Evolutionary conservation across 2,329 filamentous ascomycete genomes (phyloP).

Genomic region (Dactylella cylindrospora): DNA sequence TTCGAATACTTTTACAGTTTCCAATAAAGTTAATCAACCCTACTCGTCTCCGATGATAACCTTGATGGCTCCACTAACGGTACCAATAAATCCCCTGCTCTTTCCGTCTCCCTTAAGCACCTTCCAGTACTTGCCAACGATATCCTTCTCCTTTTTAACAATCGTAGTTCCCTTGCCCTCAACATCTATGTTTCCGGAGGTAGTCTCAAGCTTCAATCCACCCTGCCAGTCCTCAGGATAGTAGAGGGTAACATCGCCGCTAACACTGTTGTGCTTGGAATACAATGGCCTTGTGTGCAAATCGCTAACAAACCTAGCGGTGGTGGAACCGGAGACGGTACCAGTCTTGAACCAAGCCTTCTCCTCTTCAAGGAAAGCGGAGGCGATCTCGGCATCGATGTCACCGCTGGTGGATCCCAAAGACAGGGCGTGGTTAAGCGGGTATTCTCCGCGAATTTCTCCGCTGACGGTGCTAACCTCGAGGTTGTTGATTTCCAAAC

Average conservation of each 20-base stretch:
- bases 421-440: slow-evolving; percentile 21
- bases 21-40: no score
- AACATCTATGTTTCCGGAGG: slow-evolving; percentile 30
- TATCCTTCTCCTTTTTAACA: slow-evolving; percentile 21
- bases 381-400: slow-evolving; percentile 20
- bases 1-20: no score
- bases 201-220: slow-evolving; percentile 26
- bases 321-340: slow-evolving; percentile 16
- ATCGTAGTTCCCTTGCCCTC: slow-evolving; percentile 24
- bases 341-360: slow-evolving; percentile 22
- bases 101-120: slow-evolving; percentile 34
- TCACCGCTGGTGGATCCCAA: slow-evolving; percentile 26
- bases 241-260: slow-evolving; percentile 14
- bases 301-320: slow-evolving; percentile 21
- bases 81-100: slow-evolving; percentile 19
- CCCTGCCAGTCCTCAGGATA: slow-evolving; percentile 42
- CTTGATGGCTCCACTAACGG: slow-evolving; percentile 33
- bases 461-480: slow-evolving; percentile 21
- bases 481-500: slow-evolving; percentile 25
- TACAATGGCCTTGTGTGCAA: slow-evolving; percentile 31
- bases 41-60: slow-evolving; percentile 31
- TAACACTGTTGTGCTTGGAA: slow-evolving; percentile 27
- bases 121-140: slow-evolving; percentile 31
- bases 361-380: slow-evolving; percentile 19
- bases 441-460: slow-evolving; percentile 29